These are phyloP conservation scores for Hypoxylon sp. DNA, from an alignment of 2,329 filamentous ascomycete species.

Conservation along the genomic window DNA sequence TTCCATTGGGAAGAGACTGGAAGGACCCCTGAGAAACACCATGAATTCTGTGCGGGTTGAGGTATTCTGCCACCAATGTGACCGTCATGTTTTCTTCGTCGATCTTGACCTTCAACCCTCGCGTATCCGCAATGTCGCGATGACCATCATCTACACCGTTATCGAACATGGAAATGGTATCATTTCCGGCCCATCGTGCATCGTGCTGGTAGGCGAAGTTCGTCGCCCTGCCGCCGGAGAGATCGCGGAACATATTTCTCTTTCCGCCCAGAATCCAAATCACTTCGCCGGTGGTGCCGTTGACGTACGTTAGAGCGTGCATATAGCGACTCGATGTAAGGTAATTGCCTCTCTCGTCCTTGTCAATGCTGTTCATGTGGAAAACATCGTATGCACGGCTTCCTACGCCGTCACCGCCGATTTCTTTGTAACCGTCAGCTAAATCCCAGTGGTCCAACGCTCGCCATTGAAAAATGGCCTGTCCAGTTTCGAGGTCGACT, in stretches of 20 bases:
- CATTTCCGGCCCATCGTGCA: conserved; percentile 54
- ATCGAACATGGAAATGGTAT: conserved; percentile 52
- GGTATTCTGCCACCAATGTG: conserved; percentile 48
- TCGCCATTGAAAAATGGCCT: conserved; percentile 56
- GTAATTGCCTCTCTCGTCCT: conserved; percentile 55
- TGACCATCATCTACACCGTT: conserved; percentile 53
- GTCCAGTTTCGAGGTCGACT: conserved; percentile 54
- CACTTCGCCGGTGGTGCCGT: conserved; percentile 54
- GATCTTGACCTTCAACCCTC: conserved; percentile 48
- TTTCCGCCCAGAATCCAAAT: conserved; percentile 62
- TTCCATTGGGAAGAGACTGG: conserved; percentile 53
- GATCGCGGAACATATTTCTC: conserved; percentile 52
- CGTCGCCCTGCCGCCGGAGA: conserved; percentile 53
- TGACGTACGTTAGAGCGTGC: conserved; percentile 53
- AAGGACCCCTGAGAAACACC: conserved; percentile 55
- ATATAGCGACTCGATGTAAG: conserved; percentile 54
- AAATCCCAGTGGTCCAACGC: conserved; percentile 37
- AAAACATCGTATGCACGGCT: conserved; percentile 60
- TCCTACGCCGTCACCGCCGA: conserved; percentile 49
- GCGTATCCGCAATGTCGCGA: conserved; percentile 28
- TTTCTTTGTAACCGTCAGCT: conserved; percentile 47
- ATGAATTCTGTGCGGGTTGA: conserved; percentile 51
- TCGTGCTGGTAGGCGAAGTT: conserved; percentile 63
- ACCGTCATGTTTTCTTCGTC: conserved; percentile 49
- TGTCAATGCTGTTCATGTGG: conserved; percentile 63